Evolutionary conservation across 805 yeast species (phyloP), one percentile per base, ranked within the genome.

Genomic region (Helenozyma rhizophorensis): DNA sequence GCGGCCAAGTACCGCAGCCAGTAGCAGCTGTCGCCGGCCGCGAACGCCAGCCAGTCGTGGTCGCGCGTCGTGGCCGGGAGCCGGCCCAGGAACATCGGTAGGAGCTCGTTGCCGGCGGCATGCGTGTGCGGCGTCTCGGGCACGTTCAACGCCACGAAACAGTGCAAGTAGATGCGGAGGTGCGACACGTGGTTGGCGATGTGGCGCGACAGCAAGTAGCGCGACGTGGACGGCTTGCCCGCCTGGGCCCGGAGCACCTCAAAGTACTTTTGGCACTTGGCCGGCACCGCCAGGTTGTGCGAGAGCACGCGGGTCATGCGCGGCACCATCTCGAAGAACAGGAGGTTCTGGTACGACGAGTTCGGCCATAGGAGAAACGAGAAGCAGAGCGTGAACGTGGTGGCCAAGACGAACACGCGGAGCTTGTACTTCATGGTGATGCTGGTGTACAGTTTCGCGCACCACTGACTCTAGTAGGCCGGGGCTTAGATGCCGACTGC

Each of bases 101-200:
- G 37, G 13, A 42, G 45, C 21, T 39, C 43, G n/a, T 23, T 31
- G 7, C 33, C 42, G 23, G 37, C 25, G 22, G 23, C 22, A 11
- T 37, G 34, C 14, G 38, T 28, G n/a, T 28, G 32, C 4, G 21
- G 28, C 4, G 42, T 32, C 17, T 38, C 34, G 9, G 25, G 28
- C 16, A 33, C 23, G 12, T 28, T 28, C n/a, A 32, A 30, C 7
- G 37, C 40, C 18, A 43, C 19, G 29, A 32, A 33, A 23, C 48
- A 43, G 14, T 29, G 37, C 8, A 33, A 28, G 26, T 29, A 43
- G 8, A 41, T 28, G 10, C 45, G 37, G 15, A 43, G 40, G 21
- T 43, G 48, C 26, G 28, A 43, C 12, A 43, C 14, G 15, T 43
- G 48, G 16, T 40, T 43, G 2, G 36, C 28, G n/a, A 43, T 43